Percentiles rank a stretch among this genome's conserved stretches.
phyloP scores from a whole-genome alignment of 2,329 filamentous ascomycete species.

The Aspergillus costaricaensis region DNA sequence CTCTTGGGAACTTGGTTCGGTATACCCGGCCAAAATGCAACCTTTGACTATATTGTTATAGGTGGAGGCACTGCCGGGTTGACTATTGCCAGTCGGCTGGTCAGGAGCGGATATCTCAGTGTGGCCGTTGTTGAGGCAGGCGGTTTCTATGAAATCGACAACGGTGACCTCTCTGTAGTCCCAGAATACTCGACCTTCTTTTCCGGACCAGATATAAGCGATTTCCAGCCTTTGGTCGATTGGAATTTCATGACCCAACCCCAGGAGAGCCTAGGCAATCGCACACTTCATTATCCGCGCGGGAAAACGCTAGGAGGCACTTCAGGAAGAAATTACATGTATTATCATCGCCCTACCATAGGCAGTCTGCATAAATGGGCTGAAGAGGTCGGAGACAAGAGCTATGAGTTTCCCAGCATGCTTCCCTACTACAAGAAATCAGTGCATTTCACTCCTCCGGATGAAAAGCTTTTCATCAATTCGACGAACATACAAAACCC shows the following conservation, averaged over 20 bases:
- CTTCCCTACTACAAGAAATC: slow-evolving; percentile 32
- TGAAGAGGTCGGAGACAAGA: slow-evolving; percentile 37
- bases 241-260: slow-evolving; percentile 29
- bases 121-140: slow-evolving; percentile 38
- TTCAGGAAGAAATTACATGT: slow-evolving; percentile 29
- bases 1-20: slow-evolving; percentile 24
- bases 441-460: slow-evolving; percentile 30
- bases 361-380: slow-evolving; percentile 39
- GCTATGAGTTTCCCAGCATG: slow-evolving; percentile 30
- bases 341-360: slow-evolving; percentile 31
- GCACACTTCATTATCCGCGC: slow-evolving; percentile 26
- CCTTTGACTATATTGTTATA: slow-evolving; percentile 27
- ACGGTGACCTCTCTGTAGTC: slow-evolving; percentile 31
- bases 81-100: slow-evolving; percentile 26
- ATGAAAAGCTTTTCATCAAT: slow-evolving; percentile 23
- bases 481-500: slow-evolving; percentile 27
- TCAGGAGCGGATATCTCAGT: slow-evolving; percentile 20
- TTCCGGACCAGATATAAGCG: slow-evolving; percentile 25
- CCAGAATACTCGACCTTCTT: slow-evolving; percentile 27
- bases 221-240: slow-evolving; percentile 27
- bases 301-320: slow-evolving; percentile 32
- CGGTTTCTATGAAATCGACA: slow-evolving; percentile 37
- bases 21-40: slow-evolving; percentile 21
- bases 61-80: slow-evolving; percentile 32
- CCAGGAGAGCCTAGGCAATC: slow-evolving; percentile 18